phyloP scores from a whole-genome alignment of 148 eudicot genomes.

The Silene latifolia region DNA sequence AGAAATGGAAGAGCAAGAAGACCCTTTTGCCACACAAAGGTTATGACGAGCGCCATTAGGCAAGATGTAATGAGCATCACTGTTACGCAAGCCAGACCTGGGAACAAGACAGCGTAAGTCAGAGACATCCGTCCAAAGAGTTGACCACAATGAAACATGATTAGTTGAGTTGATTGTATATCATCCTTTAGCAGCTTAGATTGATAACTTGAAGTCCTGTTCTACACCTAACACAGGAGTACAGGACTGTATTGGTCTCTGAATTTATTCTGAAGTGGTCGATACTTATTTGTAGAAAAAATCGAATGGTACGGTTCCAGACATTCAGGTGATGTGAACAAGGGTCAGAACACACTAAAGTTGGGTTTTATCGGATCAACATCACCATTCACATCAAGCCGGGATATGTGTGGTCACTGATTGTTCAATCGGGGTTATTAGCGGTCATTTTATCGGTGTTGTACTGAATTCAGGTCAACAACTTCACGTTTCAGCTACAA shows the following conservation, averaged over 20 bases:
- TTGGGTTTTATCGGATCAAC: neutral
- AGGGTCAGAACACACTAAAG: neutral
- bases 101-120: slow-evolving; percentile 19
- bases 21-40: slow-evolving; percentile 67
- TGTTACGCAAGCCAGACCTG: slow-evolving; percentile 88
- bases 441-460: neutral
- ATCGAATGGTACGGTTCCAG: no score
- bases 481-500: neutral
- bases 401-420: neutral
- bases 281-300: no score
- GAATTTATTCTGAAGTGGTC: no score
- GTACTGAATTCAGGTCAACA: neutral
- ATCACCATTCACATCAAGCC: neutral
- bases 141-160: no score
- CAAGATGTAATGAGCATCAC: slow-evolving; percentile 88
- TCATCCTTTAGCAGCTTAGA: neutral
- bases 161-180: neutral
- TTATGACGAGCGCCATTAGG: slow-evolving; percentile 71
- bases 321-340: neutral
- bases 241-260: neutral
- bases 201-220: neutral
- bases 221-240: neutral
- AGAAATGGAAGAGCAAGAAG: slow-evolving; percentile 54
- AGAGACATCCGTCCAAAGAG: slow-evolving; percentile 6
- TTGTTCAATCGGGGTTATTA: neutral